Conservation (phyloP, 2,329 filamentous ascomycete species). For the Trichoderma simmonsii region DNA sequence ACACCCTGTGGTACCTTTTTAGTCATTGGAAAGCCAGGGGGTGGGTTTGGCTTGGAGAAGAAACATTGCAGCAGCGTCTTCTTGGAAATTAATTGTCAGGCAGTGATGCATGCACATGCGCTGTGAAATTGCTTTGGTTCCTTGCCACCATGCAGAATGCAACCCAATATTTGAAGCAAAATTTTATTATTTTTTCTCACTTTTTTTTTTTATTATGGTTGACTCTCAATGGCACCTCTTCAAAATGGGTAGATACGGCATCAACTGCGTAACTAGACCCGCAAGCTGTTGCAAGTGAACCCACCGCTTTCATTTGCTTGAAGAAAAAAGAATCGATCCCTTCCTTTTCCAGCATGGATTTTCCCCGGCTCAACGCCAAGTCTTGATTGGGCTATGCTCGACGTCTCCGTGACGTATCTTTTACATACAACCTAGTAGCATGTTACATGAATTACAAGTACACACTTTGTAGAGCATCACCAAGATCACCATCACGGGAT, state of each 20-base stretch:
- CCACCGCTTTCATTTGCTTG: not conserved
- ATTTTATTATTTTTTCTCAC: too few relatives aligned
- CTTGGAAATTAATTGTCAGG: not conserved
- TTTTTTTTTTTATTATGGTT: not conserved
- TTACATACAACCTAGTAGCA: not conserved
- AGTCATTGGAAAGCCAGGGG: not conserved
- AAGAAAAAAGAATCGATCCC: not conserved
- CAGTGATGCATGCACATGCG: not conserved
- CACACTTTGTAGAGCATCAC: not conserved
- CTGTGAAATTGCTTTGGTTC: not conserved
- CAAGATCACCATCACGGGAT: not conserved
- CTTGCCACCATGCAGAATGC: not conserved
- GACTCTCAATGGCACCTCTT: not conserved
- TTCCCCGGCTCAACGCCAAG: conserved; percentile 9
- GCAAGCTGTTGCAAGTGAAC: not conserved
- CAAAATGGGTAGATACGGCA: not conserved
- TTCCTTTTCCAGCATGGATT: not conserved
- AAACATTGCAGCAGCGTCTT: not conserved
- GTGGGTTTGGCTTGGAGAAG: not conserved
- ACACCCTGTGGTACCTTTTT: not conserved
- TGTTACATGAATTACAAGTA: not conserved
- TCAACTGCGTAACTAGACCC: not conserved
- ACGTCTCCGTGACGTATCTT: not conserved
- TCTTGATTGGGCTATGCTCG: not conserved
- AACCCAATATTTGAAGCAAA: not conserved